Conservation (phyloP, 2,329 filamentous ascomycete species). For the Parastagonospora nodorum region DNA sequence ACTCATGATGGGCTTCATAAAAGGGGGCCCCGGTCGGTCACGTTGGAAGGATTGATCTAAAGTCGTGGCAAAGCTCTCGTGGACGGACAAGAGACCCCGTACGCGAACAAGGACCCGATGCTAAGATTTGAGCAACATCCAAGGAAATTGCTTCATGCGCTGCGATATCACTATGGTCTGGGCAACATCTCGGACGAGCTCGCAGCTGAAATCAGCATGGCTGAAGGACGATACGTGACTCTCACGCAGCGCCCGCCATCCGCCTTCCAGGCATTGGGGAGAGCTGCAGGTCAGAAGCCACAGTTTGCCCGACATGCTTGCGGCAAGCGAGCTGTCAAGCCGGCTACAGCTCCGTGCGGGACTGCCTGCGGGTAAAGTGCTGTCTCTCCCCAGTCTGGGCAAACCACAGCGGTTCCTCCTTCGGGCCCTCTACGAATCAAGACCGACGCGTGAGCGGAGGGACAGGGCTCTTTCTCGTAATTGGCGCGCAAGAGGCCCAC, state of each 20-base stretch:
- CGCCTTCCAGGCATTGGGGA: slow-evolving; percentile 1
- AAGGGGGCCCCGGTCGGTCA: slow-evolving; percentile 8
- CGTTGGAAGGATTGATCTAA: neutral
- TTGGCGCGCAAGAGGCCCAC: slow-evolving; percentile 25
- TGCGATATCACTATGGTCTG: neutral
- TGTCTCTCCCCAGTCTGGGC: slow-evolving; percentile 17
- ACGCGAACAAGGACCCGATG: neutral
- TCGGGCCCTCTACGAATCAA: slow-evolving; percentile 22
- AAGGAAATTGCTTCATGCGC: neutral
- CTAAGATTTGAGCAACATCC: neutral
- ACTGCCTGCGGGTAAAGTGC: slow-evolving; percentile 38
- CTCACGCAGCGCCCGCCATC: slow-evolving; percentile 2
- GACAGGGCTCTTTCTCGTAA: slow-evolving; percentile 17
- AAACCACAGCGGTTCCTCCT: slow-evolving; percentile 13
- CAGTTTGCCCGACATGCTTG: slow-evolving; percentile 11
- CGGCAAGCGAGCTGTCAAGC: slow-evolving; percentile 23
- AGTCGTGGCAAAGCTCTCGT: neutral
- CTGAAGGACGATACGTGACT: slow-evolving; percentile 5
- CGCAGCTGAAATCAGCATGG: neutral
- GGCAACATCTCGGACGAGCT: neutral
- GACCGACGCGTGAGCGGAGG: slow-evolving; percentile 3
- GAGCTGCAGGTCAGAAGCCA: slow-evolving; percentile 14
- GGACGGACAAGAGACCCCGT: neutral
- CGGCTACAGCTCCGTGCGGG: slow-evolving; percentile 29
- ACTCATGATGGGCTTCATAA: neutral